phyloP scores from a whole-genome alignment of 1,284 basidiomycete genomes.

The Hemileia vastatrix region DNA sequence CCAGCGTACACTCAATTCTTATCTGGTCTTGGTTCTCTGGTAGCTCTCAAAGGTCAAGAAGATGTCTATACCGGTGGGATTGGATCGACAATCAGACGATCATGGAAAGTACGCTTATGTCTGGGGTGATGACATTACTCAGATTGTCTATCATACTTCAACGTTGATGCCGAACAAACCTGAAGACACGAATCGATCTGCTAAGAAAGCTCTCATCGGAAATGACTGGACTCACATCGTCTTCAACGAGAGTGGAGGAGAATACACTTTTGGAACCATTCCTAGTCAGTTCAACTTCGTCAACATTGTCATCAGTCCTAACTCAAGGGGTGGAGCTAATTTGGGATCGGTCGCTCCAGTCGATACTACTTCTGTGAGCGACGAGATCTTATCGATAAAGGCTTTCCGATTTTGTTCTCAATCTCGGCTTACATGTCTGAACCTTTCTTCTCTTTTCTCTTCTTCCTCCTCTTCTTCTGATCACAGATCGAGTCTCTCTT shows the following conservation, averaged over 20 bases:
- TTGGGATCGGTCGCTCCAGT: conserved; percentile 36
- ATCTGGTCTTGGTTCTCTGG: conserved; percentile 36
- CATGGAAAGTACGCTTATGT: conserved; percentile 44
- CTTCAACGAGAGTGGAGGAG: conserved; percentile 38
- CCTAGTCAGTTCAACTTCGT: conserved; percentile 43
- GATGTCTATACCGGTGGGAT: conserved; percentile 42
- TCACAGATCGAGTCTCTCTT: conserved; percentile 40
- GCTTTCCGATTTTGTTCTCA: too few species aligned
- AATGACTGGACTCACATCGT: conserved; percentile 44
- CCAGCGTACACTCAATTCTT: conserved; percentile 39
- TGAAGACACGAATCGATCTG: conserved; percentile 30
- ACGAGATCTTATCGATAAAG: too few species aligned
- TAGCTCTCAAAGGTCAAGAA: conserved; percentile 37
- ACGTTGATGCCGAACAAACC: conserved; percentile 38
- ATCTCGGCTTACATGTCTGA: not conserved
- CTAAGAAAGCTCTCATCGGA: conserved; percentile 43
- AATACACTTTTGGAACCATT: conserved; percentile 41
- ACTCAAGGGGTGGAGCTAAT: conserved; percentile 33
- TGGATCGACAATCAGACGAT: conserved; percentile 39
- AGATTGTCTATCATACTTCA: conserved; percentile 42
- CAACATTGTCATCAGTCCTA: conserved; percentile 40
- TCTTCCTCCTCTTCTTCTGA: not conserved
- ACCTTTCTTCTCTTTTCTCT: not conserved
- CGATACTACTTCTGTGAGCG: conserved; percentile 35
- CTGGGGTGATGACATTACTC: conserved; percentile 41